Percentiles rank a stretch among this genome's conserved stretches.
Conservation (phyloP, 768 basidiomycete species). For the Suillus subaureus region DNA sequence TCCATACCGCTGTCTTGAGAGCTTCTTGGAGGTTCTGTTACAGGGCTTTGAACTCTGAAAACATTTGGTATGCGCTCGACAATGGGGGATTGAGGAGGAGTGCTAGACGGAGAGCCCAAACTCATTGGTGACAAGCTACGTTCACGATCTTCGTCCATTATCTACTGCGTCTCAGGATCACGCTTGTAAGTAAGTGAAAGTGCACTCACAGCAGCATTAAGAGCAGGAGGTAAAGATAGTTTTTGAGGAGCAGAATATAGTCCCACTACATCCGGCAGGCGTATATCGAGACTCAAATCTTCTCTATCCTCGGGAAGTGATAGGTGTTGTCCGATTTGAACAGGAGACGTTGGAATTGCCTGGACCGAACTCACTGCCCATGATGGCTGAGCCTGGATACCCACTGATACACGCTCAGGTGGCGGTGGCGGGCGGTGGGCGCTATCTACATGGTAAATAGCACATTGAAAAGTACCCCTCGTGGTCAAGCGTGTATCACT, state of each 20-base stretch:
- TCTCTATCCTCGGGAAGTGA: conserved; percentile 9
- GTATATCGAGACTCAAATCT: conserved; percentile 18
- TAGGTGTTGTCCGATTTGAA: conserved; percentile 11
- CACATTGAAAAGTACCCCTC: conserved; percentile 3
- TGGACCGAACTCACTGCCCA: conserved; percentile 43
- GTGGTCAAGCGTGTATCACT: conserved; percentile 25
- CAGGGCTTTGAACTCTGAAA: conserved; percentile 12
- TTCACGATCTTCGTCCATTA: conserved; percentile 33
- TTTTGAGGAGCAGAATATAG: conserved; percentile 16
- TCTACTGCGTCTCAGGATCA: conserved; percentile 34
- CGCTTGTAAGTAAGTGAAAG: not conserved
- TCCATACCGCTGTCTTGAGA: conserved; percentile 13
- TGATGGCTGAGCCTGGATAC: conserved; percentile 45
- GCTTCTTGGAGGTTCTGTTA: conserved; percentile 8
- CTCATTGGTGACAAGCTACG: conserved; percentile 66
- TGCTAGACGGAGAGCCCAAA: conserved; percentile 50
- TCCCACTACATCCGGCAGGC: conserved; percentile 7
- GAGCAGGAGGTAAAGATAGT: conserved; percentile 16
- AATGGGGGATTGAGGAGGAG: conserved; percentile 32
- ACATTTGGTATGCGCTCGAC: conserved; percentile 8
- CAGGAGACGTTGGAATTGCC: conserved; percentile 24
- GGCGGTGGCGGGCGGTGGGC: conserved; percentile 23
- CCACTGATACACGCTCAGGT: conserved; percentile 40
- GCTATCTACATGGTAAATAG: conserved; percentile 23
- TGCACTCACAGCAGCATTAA: conserved; percentile 25